Percentiles rank a stretch among this genome's conserved stretches.
Evolutionary conservation across 331 rosid genomes (phyloP).

Genomic region (Telfairia occidentalis): DNA sequence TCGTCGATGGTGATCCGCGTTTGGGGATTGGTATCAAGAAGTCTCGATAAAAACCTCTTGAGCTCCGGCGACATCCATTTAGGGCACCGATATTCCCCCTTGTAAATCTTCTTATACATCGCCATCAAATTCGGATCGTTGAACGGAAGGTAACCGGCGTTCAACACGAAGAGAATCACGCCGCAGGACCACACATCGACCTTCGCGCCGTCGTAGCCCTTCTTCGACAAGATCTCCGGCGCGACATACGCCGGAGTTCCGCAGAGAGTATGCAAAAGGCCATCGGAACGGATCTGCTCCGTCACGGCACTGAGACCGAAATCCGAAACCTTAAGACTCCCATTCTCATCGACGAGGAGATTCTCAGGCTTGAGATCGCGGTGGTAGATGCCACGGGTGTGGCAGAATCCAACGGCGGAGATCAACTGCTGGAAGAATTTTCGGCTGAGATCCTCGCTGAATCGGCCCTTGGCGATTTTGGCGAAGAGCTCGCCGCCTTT

Average conservation of each 20-base stretch:
- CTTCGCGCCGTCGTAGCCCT: slow-evolving; percentile 62
- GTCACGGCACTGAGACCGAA: slow-evolving; percentile 65
- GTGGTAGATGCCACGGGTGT: slow-evolving; percentile 57
- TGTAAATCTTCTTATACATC: slow-evolving; percentile 60
- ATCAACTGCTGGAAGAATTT: slow-evolving; percentile 53
- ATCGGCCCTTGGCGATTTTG: slow-evolving; percentile 43
- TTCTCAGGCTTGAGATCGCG: slow-evolving; percentile 83
- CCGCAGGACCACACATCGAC: slow-evolving; percentile 73
- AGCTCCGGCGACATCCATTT: slow-evolving; percentile 55
- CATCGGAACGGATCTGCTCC: slow-evolving; percentile 58
- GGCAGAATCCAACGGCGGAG: slow-evolving; percentile 71
- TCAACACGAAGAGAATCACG: slow-evolving; percentile 42
- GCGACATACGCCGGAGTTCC: slow-evolving; percentile 93
- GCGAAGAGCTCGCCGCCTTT: slow-evolving; percentile 70
- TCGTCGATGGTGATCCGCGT: slow-evolving; percentile 50
- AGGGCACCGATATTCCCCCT: slow-evolving; percentile 55
- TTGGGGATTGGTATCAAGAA: slow-evolving; percentile 47
- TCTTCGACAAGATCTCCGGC: slow-evolving; percentile 57
- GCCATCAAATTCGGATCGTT: slow-evolving; percentile 61
- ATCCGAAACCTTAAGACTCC: slow-evolving; percentile 53
- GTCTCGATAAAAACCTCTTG: slow-evolving; percentile 31
- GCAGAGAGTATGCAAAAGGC: slow-evolving; percentile 61
- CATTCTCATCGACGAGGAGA: slow-evolving; percentile 52
- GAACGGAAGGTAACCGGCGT: slow-evolving; percentile 63
- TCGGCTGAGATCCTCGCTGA: slow-evolving; percentile 58